These are phyloP conservation scores for Monosporascus cannonballus DNA, from an alignment of 2,329 filamentous ascomycete species.

Conservation along the genomic window DNA sequence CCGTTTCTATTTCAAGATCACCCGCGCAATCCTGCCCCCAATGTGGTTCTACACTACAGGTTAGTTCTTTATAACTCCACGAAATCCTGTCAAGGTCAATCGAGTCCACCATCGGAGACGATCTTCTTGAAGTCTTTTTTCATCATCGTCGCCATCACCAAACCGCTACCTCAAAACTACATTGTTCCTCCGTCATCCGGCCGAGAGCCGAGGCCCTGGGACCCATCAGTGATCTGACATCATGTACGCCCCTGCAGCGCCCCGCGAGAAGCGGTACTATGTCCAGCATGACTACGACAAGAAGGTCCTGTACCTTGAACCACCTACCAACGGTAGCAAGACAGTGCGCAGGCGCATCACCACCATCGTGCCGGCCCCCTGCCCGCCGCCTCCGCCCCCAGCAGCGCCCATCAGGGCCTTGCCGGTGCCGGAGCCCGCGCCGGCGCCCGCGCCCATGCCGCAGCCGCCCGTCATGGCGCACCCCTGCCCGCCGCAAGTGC, in stretches of 20 bases:
- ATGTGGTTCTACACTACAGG: constrained; percentile 25
- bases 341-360: constrained; percentile 31
- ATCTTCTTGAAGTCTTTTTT: neutral
- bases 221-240: constrained; percentile 15
- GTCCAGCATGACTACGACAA: constrained; percentile 23
- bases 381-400: constrained; percentile 15
- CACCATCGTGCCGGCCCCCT: constrained; percentile 29
- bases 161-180: neutral
- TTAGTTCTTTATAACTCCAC: constrained; percentile 11
- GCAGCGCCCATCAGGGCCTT: constrained; percentile 3
- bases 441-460: neutral
- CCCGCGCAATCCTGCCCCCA: constrained; percentile 8
- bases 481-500: constrained; percentile 17
- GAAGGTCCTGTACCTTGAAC: constrained; percentile 36
- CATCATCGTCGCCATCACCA: neutral
- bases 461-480: constrained; percentile 14
- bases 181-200: neutral
- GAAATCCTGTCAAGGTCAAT: neutral
- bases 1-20: constrained; percentile 14
- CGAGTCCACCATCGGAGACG: neutral
- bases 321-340: constrained; percentile 29
- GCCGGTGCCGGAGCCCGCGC: constrained; percentile 16
- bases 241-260: constrained; percentile 26
- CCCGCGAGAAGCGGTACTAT: constrained; percentile 26
- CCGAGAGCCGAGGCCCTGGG: constrained; percentile 2